Evolutionary conservation across 768 basidiomycete species (phyloP).

Genomic region (Infundibulicybe gibba): DNA sequence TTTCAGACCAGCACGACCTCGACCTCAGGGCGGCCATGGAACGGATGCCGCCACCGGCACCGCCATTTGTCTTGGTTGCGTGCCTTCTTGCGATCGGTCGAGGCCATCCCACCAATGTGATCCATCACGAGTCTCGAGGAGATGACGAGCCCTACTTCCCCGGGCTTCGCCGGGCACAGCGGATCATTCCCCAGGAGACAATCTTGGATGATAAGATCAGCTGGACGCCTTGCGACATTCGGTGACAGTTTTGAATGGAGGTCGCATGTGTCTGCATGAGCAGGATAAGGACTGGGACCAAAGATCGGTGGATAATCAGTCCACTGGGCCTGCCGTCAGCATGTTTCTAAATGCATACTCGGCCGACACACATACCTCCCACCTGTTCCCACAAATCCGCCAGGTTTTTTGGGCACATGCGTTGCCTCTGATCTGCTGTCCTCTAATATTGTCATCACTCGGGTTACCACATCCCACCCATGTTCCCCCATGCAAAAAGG

Average conservation of each 20-base stretch:
- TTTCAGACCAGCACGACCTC: conserved; percentile 26
- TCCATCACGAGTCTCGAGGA: conserved; percentile 39
- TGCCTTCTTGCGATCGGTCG: conserved; percentile 26
- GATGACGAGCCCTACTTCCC: conserved; percentile 28
- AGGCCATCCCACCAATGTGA: conserved; percentile 34
- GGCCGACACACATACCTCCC: conserved; percentile 26
- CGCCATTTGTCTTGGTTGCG: conserved; percentile 32
- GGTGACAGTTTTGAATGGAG: conserved; percentile 20
- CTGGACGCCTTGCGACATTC: conserved; percentile 23
- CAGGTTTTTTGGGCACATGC: conserved; percentile 19
- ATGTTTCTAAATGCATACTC: neutral
- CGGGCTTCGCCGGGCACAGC: conserved; percentile 24
- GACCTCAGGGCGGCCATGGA: conserved; percentile 33
- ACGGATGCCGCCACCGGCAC: conserved; percentile 43
- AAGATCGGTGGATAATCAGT: conserved; percentile 32
- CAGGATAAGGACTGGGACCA: conserved; percentile 27
- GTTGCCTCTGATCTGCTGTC: conserved; percentile 9
- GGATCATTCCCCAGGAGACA: conserved; percentile 36
- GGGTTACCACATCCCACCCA: conserved; percentile 26
- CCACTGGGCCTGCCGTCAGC: conserved; percentile 21
- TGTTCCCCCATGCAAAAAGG: conserved; percentile 31
- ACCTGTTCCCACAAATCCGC: conserved; percentile 37
- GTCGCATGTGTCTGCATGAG: conserved; percentile 28
- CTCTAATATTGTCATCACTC: conserved; percentile 27
- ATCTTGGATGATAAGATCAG: conserved; percentile 38